Evolutionary conservation across 768 basidiomycete genomes (phyloP).

Genomic region (Leucosporidium creatinivorum): DNA sequence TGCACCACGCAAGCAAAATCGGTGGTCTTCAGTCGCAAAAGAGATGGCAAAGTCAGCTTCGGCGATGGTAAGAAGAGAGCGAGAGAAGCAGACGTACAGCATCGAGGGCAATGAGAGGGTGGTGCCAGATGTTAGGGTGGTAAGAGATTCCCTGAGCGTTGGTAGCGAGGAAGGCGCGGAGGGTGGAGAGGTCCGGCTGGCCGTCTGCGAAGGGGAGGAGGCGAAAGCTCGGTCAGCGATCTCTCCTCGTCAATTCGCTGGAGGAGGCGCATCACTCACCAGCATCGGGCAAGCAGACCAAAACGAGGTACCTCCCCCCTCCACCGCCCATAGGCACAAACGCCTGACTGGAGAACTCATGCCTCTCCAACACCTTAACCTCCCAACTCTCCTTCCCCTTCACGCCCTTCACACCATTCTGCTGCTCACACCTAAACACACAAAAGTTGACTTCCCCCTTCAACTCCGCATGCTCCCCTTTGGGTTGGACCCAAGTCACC

Average conservation of each 20-base stretch:
- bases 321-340: slow-evolving; percentile 83
- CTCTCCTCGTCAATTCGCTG: background rate
- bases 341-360: slow-evolving; percentile 79
- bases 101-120: slow-evolving; percentile 78
- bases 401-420: slow-evolving; percentile 44
- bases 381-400: slow-evolving; percentile 44
- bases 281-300: slow-evolving; percentile 70
- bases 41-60: background rate
- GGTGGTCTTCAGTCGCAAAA: slow-evolving; percentile 31
- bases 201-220: slow-evolving; percentile 49
- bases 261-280: slow-evolving; percentile 37
- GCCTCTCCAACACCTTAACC: slow-evolving; percentile 75
- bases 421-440: slow-evolving; percentile 71
- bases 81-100: slow-evolving; percentile 49
- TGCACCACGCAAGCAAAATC: slow-evolving; percentile 75
- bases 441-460: slow-evolving; percentile 57
- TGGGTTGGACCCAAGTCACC: slow-evolving; percentile 46
- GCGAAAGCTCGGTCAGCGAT: background rate
- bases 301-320: slow-evolving; percentile 60
- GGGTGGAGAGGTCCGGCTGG: slow-evolving; percentile 62
- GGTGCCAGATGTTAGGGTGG: slow-evolving; percentile 80
- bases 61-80: background rate
- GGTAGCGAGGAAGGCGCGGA: slow-evolving; percentile 75
- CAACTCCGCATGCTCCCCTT: slow-evolving; percentile 43
- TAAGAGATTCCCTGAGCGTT: slow-evolving; percentile 81